A percentile compares a stretch with the other conserved stretches of the same genome.
Conservation (phyloP, 306 rosid species). For the Hippophae tibetana region DNA sequence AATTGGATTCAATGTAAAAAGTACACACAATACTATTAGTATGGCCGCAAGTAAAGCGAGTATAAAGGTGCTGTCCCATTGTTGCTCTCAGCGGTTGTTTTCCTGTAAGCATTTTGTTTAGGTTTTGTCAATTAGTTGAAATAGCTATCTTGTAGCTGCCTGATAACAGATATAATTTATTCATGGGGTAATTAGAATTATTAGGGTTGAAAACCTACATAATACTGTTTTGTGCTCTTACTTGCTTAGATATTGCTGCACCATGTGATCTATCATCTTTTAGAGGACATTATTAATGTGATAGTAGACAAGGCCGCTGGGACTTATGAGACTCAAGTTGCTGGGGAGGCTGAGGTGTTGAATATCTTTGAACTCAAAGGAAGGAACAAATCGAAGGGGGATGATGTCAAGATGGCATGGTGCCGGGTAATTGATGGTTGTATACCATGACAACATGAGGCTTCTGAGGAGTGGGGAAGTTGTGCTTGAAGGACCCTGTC, state of each 20-base stretch:
- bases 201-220: slow-evolving; percentile 3
- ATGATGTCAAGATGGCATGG: slow-evolving; percentile 79
- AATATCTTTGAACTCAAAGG: slow-evolving; percentile 67
- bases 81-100: background rate
- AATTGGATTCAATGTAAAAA: slow-evolving; percentile 78
- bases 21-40: slow-evolving; percentile 51
- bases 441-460: slow-evolving; percentile 52
- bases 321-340: slow-evolving; percentile 67
- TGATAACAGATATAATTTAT: too few relatives aligned
- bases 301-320: slow-evolving; percentile 93
- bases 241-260: slow-evolving; percentile 54
- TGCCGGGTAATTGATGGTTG: slow-evolving; percentile 69
- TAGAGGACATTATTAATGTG: slow-evolving; percentile 78
- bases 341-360: slow-evolving; percentile 86
- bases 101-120: background rate
- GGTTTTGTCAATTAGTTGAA: too few relatives aligned
- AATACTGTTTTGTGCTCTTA: slow-evolving; percentile 3
- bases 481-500: slow-evolving; percentile 62
- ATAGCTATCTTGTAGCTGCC: too few relatives aligned
- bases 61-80: slow-evolving; percentile 49
- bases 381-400: slow-evolving; percentile 66
- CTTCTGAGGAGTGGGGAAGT: slow-evolving; percentile 87
- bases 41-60: slow-evolving; percentile 59
- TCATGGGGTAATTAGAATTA: background rate
- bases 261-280: slow-evolving; percentile 79